Base-by-base conservation (phyloP, 2,329 filamentous ascomycete species). In the Zalaria obscura region DNA sequence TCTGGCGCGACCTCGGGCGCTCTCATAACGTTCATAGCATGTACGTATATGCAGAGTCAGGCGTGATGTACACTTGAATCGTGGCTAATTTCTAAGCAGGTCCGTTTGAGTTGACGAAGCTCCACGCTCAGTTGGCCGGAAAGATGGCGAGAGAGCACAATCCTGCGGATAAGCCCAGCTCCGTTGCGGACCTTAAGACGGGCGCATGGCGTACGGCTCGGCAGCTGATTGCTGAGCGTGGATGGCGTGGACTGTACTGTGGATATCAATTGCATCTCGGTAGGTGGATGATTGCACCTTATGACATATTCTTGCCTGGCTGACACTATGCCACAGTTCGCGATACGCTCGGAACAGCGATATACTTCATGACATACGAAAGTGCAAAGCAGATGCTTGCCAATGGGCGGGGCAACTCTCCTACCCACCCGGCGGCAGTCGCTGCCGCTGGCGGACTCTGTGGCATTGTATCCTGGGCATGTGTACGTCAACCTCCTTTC, bases 331-430 rank as follows among this genome's bases (percentile, higher is more conserved):
- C 18, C 35, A 25, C 48, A 84, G 83, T 88, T 53, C 75, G 85
- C 46, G 85, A 93, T 61, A 88, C 83, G 1, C 68, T 91, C 45
- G 85, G 85, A 41, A 93, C 85, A 1, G 75, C 77, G 27, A 84
- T 89, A 44, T 93, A 93, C 60, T 93, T 93, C 56, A 84, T 83
- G 65, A 88, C 85, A 27, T 93, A 93, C 58, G 85, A 93, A 61
- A 87, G 82, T 57, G 76, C 78, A 51, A 93, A 93, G 57, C 84
- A 91, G 58, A 64, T 89, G 25, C 72, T 87, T 48, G 83, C 80
- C 18, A 85, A 83, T 10, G 76, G 83, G 48, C 76, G 81, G 38
- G 80, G 82, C 48, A 73, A 73, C 46, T 78, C 79, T 5, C 77
- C 83, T n/a, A 84, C 81, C 38, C 83, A 82, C 53, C 83, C 83